Evolutionary conservation across 805 yeast species (phyloP).

Genomic region (Debaryomyces maramus): DNA sequence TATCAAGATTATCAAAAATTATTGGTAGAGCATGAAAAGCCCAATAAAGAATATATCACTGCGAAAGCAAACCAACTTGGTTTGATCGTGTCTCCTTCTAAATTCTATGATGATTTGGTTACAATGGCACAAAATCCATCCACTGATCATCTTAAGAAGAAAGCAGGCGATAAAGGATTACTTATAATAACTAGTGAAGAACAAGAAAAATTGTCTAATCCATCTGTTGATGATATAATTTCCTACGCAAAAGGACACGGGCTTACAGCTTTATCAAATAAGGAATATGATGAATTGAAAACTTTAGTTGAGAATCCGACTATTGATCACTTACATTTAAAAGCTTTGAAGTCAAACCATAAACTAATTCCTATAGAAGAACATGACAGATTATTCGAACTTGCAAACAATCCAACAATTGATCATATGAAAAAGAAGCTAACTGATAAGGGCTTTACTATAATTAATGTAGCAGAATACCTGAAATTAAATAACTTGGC

Average conservation of each 20-base stretch:
- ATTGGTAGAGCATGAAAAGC: constrained; percentile 31
- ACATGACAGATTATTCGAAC: constrained; percentile 10
- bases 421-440: constrained; percentile 17
- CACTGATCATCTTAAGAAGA: constrained; percentile 20
- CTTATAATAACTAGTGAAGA: constrained; percentile 16
- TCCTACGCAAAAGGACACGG: constrained; percentile 8
- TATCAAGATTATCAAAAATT: constrained; percentile 15
- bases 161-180: constrained; percentile 18
- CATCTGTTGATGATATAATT: constrained; percentile 18
- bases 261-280: neutral
- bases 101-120: constrained; percentile 31
- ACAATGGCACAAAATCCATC: constrained; percentile 25
- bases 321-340: constrained; percentile 6
- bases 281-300: constrained; percentile 12
- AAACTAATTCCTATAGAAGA: constrained; percentile 14
- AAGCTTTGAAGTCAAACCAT: constrained; percentile 9
- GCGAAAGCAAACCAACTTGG: constrained; percentile 37
- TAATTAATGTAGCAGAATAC: constrained; percentile 16
- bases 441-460: constrained; percentile 12
- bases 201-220: constrained; percentile 22
- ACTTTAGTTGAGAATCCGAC: constrained; percentile 16
- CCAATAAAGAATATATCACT: constrained; percentile 32
- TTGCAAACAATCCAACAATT: constrained; percentile 20
- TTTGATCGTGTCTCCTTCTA: constrained; percentile 27
- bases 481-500: constrained; percentile 24